Evolutionary conservation across 1,139 yeast genomes (phyloP), one percentile per base, ranked within the genome.

Genomic region (Scheffersomyces cryptocercus): DNA sequence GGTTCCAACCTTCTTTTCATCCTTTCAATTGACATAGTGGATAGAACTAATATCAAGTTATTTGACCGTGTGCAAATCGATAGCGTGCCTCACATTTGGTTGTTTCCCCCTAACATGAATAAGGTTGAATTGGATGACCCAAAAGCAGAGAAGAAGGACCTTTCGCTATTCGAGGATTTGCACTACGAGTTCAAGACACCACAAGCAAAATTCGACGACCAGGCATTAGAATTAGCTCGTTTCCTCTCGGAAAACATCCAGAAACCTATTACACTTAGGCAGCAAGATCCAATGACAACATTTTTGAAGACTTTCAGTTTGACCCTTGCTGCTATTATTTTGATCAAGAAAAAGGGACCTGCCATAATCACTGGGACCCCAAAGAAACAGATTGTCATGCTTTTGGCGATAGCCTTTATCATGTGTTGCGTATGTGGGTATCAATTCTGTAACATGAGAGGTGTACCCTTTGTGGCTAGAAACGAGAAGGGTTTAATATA

Each of bases 51-150:
- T 39, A 52, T 68, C 10, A 55, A 48, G 4, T 44, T 72, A 10
- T 77, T 80, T 47, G 59, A 64, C 26, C 61, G 63, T 16, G 54
- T 83, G 40, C 61, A 66, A 3, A 56, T 85, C 43, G 61, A 61
- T 4, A 65, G 79, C 3, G 78, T 84, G 3, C 93, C 95, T 1
- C 83, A 81, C 48, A 52, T 84, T 9, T 81, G 89, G 81, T 65
- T 85, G 3, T 73, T 80, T 44, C 88, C 88, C 2, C 87, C 87
- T 3, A 63, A 51, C 26, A 39, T 26, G 11, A 29, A 37, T 29
- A 38, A 16, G 28, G 26, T 20, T 6, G 26, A 20, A 6, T 20
- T 20, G 26, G 26, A 20, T 2, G 35, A 31, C 10, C 24, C 15
- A 10, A 5, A 15, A 15, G 20, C 35, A 10, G 35, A 31, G 20